A percentile compares a stretch with the other conserved stretches of the same genome.
Conservation (phyloP, 345 rosid species). For the Chamaenerion angustifolium region DNA sequence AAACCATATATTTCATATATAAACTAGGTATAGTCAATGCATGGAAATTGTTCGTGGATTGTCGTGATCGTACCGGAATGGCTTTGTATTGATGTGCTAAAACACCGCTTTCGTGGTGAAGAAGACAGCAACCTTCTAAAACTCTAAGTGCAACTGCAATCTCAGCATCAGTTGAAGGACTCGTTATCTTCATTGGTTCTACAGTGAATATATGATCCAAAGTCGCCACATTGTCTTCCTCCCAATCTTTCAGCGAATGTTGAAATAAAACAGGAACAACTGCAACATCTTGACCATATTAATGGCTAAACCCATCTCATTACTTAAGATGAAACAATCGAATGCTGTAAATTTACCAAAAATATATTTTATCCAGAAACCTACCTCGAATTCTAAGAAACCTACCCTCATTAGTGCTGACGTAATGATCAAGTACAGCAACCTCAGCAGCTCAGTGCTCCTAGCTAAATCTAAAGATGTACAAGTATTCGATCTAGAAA, state of each 20-base stretch:
- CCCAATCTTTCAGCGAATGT: slow-evolving; percentile 54
- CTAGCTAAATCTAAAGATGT: no score
- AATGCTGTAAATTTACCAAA: no score
- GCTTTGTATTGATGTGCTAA: slow-evolving; percentile 82
- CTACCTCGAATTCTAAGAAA: no score
- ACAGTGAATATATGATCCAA: slow-evolving; percentile 71
- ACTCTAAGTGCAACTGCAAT: slow-evolving; percentile 81
- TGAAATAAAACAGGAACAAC: slow-evolving; percentile 75
- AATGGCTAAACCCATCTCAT: background rate
- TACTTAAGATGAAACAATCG: background rate
- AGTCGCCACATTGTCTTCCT: slow-evolving; percentile 55
- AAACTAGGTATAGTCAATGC: no score
- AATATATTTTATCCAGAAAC: no score
- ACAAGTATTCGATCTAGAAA: no score
- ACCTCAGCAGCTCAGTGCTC: no score
- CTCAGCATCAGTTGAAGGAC: slow-evolving; percentile 73
- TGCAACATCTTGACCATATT: slow-evolving; percentile 13
- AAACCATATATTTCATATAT: no score
- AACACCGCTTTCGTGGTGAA: slow-evolving; percentile 64
- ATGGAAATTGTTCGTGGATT: no score
- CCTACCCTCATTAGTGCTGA: no score
- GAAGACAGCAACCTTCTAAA: slow-evolving; percentile 90
- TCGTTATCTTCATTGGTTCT: slow-evolving; percentile 65
- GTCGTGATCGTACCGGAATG: slow-evolving; percentile 30
- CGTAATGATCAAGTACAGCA: no score